Base-by-base conservation (phyloP, 331 rosid genomes). In the Acacia concinna region DNA sequence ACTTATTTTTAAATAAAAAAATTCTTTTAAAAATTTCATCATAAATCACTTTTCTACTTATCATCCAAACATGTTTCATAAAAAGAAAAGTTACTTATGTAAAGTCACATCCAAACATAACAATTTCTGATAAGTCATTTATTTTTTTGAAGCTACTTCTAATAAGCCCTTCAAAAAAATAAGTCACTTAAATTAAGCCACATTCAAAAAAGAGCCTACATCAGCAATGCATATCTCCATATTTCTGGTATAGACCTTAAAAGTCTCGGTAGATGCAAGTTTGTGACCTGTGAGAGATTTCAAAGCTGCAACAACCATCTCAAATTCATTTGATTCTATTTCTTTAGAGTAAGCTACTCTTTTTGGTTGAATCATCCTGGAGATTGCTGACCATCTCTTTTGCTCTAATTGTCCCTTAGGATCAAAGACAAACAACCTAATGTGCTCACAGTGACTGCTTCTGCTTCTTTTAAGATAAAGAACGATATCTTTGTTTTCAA, bases 321-420 rank as follows among this genome's bases (percentile, higher is more conserved):
- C 66, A 34, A 86, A 79, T 59, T 85, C 90, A 34, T 78, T 86
- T 21, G 23, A 66, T 6, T 62, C 25, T 30, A 65, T 47, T 2
- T 13, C 49, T 13, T 75, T 52, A 30, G 76, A 80, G 17, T 73
- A 49, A 5, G n/a, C 57, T 0, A 87, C 79, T 79, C 57, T 83
- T 30, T 76, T 89, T 5, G 71, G 70, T 18, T 82, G 77, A 66
- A 73, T 34, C 47, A 80, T 3, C 85, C 78, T 86, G 14, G 88
- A 82, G 57, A 90, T 77, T 11, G 75, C 1, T 10, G 85, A 83
- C 83, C 86, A 83, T 13, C n/a, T 70, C 49, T 77, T 71, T 25
- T 28, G 37, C 56, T 82, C 78, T 54, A 76, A 31, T 35, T 71
- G 75, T 21, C 68, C 60, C 75, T 84, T 87, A 3, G 71, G 31